Evolutionary conservation across 306 rosid genomes (phyloP), one percentile per base, ranked within the genome.

Genomic region (Rosa lucieae): DNA sequence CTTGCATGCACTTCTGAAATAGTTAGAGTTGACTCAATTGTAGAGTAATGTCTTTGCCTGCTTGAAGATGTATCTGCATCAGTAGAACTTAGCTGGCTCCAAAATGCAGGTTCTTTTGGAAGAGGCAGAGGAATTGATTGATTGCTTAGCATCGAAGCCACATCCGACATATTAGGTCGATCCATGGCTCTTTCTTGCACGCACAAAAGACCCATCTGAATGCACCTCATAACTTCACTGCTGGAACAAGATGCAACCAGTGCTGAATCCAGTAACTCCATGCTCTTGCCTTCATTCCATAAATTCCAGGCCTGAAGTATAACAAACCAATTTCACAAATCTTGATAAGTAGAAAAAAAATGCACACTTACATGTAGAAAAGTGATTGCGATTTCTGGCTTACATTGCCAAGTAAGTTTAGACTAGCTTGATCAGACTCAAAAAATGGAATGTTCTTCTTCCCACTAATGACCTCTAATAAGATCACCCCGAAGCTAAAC

Each of bases 131-230:
- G 46, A 67, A 52, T 3, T 40, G 81, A 21, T 52, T 77, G 52
- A 17, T 77, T 51, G 81, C 75, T 68, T 8, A 67, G 67, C 55
- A 53, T 53, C 13, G 39, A 37, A 13, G 44, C 68, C 29, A 68
- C 55, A 0, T 77, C 75, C 7, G 75, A 67, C 67, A 67, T 67
- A 42, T 29, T 67, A 68, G 75, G 81, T 77, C 75, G 40, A 68
- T 77, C 67, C 37, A 51, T 13, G 1, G 81, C 75, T 77, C 80
- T 77, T 67, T 77, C 80, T 77, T 77, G 80, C 12, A 77, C 80
- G 11, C 80, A 77, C 53, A 77, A 32, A 42, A 77, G 74, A 51
- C 81, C 75, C 75, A 77, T 37, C 48, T 77, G 74, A 37, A 77
- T 51, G 73, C 66, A 67, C 59, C 81, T 67, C 55, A 6, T 23